Base-by-base conservation (phyloP, 768 basidiomycete species). In the Rhodosporidiobolus odoratus region DNA sequence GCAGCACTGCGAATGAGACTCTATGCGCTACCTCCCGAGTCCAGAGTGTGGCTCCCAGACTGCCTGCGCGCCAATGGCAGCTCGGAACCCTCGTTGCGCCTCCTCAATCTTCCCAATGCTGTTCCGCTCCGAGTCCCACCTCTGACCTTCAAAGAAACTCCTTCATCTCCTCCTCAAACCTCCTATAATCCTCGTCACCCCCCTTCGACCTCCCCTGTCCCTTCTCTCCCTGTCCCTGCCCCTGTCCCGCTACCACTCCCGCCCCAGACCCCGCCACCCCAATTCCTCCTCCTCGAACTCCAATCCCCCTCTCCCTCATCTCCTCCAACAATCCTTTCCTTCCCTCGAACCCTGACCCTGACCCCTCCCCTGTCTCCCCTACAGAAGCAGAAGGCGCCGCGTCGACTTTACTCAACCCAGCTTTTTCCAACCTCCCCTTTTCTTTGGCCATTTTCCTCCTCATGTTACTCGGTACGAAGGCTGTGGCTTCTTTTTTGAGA, bases 401-500 rank as follows among this genome's bases (percentile, higher is more conserved):
- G 30, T 71, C 48, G 21, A 71, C 58, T 3, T 37, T 52, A 17
- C 27, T 34, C 40, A 71, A 19, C 16, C 72, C 72, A 16, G 56
- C 62, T 34, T 57, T 48, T 5, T 58, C 68, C 17, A 62, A 40
- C 32, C 41, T 37, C 53, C 62, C 58, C 56, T 68, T 59, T 30
- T 65, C 53, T 21, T 65, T 62, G 17, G 61, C 66, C 7, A 74
- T 61, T 69, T 84, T 88, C 80, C 89, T 92, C 57, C 90, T 86
- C 79, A 77, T 74, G 5, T 89, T 83, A 3, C 87, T 78, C 6
- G 96, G 96, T 7, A 97, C 86, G 76, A 99, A 98, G 0, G 90
- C 86, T 1, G 92, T 95, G 15, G 90, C 89, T 79, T 99, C 96
- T 80, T 92, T 93, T 82, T 93, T 92, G 70, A 98, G 83, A 80